Conservation (phyloP, 1,284 basidiomycete genomes). For the Ganoderma lingzhi region DNA sequence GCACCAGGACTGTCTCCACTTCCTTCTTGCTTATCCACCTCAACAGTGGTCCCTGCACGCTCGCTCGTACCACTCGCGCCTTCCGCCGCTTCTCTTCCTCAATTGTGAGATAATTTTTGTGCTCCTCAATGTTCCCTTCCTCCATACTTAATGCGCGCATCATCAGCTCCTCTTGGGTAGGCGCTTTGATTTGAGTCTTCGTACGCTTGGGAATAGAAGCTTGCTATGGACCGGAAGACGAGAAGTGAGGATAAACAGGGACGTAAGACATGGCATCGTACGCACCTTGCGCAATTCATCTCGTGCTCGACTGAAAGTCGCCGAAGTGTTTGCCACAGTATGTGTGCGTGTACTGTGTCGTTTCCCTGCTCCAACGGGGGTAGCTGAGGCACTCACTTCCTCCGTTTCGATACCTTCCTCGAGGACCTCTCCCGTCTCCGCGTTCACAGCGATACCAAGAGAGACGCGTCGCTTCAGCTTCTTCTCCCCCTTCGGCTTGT, state of each 20-base stretch:
- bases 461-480: constrained; percentile 62
- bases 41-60: constrained; percentile 75
- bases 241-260: background rate
- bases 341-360: constrained; percentile 71
- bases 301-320: constrained; percentile 65
- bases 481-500: constrained; percentile 39
- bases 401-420: constrained; percentile 13
- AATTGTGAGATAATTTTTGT: constrained; percentile 76
- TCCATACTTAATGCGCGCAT: constrained; percentile 85
- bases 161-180: constrained; percentile 84
- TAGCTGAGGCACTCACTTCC: constrained; percentile 6
- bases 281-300: constrained; percentile 69
- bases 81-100: constrained; percentile 85
- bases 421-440: constrained; percentile 61
- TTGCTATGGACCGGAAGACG: constrained; percentile 6
- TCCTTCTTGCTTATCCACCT: constrained; percentile 78
- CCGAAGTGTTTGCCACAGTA: constrained; percentile 72
- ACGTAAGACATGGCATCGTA: background rate
- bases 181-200: constrained; percentile 56
- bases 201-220: constrained; percentile 60
- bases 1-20: constrained; percentile 51
- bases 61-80: constrained; percentile 65
- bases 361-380: constrained; percentile 46
- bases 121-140: constrained; percentile 83
- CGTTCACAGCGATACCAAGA: constrained; percentile 59